Evolutionary conservation across 495 filamentous ascomycete genomes (phyloP).

Genomic region (Daldinia bambusicola): DNA sequence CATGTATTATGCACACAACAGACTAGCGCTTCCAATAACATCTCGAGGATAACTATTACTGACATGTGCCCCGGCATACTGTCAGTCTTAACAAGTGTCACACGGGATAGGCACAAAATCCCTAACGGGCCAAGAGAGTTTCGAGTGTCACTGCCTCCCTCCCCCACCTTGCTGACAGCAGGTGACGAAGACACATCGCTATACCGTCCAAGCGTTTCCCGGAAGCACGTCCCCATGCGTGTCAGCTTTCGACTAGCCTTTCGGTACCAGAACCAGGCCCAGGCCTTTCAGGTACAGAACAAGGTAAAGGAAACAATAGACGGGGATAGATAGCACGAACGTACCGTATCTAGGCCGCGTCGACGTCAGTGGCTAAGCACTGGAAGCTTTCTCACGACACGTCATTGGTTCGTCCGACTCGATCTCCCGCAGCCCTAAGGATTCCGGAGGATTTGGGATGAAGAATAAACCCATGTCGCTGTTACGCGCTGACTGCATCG

Average conservation of each 20-base stretch:
- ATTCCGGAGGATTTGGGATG: background rate
- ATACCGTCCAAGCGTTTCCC: background rate
- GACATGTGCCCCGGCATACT: background rate
- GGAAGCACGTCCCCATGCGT: background rate
- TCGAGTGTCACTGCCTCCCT: background rate
- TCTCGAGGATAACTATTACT: background rate
- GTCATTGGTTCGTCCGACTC: background rate
- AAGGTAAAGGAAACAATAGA: background rate
- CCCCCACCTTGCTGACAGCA: background rate
- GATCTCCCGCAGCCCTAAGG: slow-evolving; percentile 2
- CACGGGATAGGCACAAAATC: background rate
- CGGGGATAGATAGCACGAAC: background rate
- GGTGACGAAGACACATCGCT: background rate
- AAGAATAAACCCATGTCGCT: background rate
- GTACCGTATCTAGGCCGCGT: background rate
- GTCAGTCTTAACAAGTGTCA: background rate
- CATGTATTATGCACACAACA: background rate
- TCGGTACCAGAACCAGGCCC: background rate
- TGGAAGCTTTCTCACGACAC: background rate
- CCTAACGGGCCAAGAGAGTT: background rate
- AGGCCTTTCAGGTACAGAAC: background rate
- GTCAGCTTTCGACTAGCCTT: background rate
- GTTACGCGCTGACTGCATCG: background rate
- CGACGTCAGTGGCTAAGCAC: background rate
- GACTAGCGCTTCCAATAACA: background rate